phyloP scores from a whole-genome alignment of 2,329 filamentous ascomycete genomes.

The Cladobotryum protrusum region DNA sequence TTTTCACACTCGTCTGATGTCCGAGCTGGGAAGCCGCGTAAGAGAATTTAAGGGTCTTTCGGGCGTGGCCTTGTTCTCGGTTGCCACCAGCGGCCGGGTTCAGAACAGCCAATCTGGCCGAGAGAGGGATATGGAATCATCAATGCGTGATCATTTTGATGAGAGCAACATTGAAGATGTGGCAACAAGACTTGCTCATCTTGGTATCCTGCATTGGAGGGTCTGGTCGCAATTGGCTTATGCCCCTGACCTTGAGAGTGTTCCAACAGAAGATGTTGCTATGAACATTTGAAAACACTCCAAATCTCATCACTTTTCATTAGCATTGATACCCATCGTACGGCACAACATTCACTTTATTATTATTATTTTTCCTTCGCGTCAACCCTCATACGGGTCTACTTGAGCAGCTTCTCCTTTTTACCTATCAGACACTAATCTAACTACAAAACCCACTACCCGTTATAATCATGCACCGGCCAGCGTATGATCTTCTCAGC shows the following conservation, averaged over 20 bases:
- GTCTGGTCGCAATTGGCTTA: conserved; percentile 80
- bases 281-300: conserved; percentile 16
- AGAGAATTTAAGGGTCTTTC: conserved; percentile 47
- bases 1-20: conserved; percentile 44
- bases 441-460: background rate
- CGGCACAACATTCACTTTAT: background rate
- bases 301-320: background rate
- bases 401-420: no score
- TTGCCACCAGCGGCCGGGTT: conserved; percentile 46
- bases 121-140: conserved; percentile 28
- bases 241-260: conserved; percentile 33
- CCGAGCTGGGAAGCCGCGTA: conserved; percentile 43
- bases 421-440: no score
- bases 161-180: conserved; percentile 58
- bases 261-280: conserved; percentile 24
- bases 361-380: no score
- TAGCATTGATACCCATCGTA: conserved; percentile 2
- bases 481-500: background rate
- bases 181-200: conserved; percentile 71
- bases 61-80: conserved; percentile 48
- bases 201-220: conserved; percentile 82
- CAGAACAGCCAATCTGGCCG: conserved; percentile 33
- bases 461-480: background rate
- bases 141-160: conserved; percentile 39
- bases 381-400: no score